Base-by-base conservation (phyloP, 371 early-diverging fungal genomes). In the Zancudomyces culisetae region DNA sequence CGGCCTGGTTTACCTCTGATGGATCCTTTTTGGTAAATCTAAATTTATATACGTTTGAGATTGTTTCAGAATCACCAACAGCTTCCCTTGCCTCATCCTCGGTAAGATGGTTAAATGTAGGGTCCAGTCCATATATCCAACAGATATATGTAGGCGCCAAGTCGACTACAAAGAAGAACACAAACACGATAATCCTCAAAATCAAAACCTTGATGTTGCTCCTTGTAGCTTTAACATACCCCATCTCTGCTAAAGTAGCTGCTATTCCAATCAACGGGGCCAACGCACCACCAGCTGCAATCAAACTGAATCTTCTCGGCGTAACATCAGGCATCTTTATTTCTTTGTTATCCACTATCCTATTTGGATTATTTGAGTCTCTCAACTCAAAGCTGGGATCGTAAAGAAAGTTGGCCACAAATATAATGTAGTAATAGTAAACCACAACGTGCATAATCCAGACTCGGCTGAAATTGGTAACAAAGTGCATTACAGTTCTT, bases 401-500 rank as follows among this genome's bases (percentile, higher is more conserved):
- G 58, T 84, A 83, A 6, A 87, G 49, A 28, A 81, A 77, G 30
- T 79, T 74, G 2, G 81, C 78, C 54, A 81, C 80, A 54, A 75
- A 80, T 54, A 78, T 75, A 27, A 79, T 80, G 60, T 82, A 85
- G 71, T 83, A 87, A 71, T 79, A 87, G 61, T 85, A 90, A 15
- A 81, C 69, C 1, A 78, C 76, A 28, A 87, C 68, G 57, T 88
- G 88, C 60, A 88, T 79, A 43, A 84, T 81, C 90, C 88, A 89
- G 20, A 88, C 72, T 21, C 88, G 80, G 12, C 81, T 73, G 52
- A 89, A 90, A 64, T 89, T 90, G 60, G 82, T 77, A 35, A 85
- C 73, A 13, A 85, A 68, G 67, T 91, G 91, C 66, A 81, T 68
- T 78, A 83, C 79, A 1, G 85, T 79, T 35, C 90, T 79, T 40